Evolutionary conservation across 495 filamentous ascomycete genomes (phyloP).

Genomic region (Neurospora discreta): DNA sequence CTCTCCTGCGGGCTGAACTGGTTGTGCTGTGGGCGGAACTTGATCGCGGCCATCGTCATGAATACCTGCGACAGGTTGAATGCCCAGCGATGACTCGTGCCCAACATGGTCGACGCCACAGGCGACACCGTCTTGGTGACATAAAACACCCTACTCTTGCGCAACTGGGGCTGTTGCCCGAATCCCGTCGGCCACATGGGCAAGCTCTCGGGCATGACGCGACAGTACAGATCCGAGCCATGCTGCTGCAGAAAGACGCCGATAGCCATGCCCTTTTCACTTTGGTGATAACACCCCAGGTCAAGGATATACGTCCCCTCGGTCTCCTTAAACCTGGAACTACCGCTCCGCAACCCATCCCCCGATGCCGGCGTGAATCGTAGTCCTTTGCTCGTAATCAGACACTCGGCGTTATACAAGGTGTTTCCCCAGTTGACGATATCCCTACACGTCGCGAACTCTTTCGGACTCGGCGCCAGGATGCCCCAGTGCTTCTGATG

Average conservation of each 20-base stretch:
- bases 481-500: conserved; percentile 8
- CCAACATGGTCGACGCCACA: conserved; percentile 3
- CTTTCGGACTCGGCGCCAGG: conserved; percentile 2
- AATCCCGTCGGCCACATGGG: neutral
- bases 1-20: conserved; percentile 5
- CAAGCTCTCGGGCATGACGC: conserved; percentile 3
- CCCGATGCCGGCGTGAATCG: conserved; percentile 7
- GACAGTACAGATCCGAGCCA: conserved; percentile 13
- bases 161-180: neutral
- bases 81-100: conserved; percentile 6
- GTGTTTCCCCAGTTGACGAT: conserved; percentile 2
- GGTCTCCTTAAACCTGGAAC: neutral
- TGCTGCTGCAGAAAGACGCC: conserved; percentile 13
- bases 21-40: neutral
- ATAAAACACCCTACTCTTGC: conserved; percentile 7
- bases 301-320: conserved; percentile 10
- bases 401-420: conserved; percentile 9
- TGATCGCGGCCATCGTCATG: neutral
- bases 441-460: conserved; percentile 1
- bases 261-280: neutral
- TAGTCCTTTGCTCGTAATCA: conserved; percentile 8
- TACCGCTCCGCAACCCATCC: neutral
- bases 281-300: conserved; percentile 3
- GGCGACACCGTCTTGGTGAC: conserved; percentile 12
- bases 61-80: conserved; percentile 7